phyloP scores from a whole-genome alignment of 1,284 basidiomycete genomes.

The Austroboletus olivaceoglutinosus region DNA sequence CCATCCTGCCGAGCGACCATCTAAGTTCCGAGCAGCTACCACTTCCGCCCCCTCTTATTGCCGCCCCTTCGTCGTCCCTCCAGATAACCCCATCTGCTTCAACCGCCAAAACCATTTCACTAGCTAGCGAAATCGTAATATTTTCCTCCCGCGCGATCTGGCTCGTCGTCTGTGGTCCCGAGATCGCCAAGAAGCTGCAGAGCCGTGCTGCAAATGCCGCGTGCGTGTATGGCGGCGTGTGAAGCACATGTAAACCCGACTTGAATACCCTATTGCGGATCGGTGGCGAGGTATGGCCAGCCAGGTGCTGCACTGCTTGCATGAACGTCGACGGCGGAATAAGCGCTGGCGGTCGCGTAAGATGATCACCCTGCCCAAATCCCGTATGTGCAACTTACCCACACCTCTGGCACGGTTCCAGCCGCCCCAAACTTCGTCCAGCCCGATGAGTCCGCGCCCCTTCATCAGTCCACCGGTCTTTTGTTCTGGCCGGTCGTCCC shows the following conservation, averaged over 20 bases:
- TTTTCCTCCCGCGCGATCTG: slow-evolving; percentile 68
- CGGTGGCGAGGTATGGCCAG: slow-evolving; percentile 63
- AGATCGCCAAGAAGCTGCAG: slow-evolving; percentile 48
- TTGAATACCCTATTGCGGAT: slow-evolving; percentile 69
- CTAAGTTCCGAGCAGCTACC: slow-evolving; percentile 35
- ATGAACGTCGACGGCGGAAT: slow-evolving; percentile 86
- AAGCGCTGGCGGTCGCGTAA: slow-evolving; percentile 53
- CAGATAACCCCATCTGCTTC: slow-evolving; percentile 68
- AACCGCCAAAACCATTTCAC: slow-evolving; percentile 72
- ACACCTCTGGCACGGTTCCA: slow-evolving; percentile 97
- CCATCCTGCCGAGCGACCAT: slow-evolving; percentile 58
- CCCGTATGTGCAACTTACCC: slow-evolving; percentile 50
- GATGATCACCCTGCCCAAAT: neutral
- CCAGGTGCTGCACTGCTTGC: slow-evolving; percentile 68
- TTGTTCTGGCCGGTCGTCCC: slow-evolving; percentile 8
- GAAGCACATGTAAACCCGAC: slow-evolving; percentile 76
- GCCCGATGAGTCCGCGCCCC: slow-evolving; percentile 73
- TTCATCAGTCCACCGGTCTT: slow-evolving; percentile 56
- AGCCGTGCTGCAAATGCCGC: slow-evolving; percentile 67
- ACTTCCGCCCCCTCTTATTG: slow-evolving; percentile 38
- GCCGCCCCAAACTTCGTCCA: slow-evolving; percentile 96
- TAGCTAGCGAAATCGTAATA: slow-evolving; percentile 67
- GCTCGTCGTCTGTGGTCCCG: slow-evolving; percentile 52
- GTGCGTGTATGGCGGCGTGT: slow-evolving; percentile 75
- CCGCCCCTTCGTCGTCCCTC: slow-evolving; percentile 63